Evolutionary conservation across 148 eudicot genomes (phyloP), one percentile per base, ranked within the genome.

Genomic region (Cornus florida): DNA sequence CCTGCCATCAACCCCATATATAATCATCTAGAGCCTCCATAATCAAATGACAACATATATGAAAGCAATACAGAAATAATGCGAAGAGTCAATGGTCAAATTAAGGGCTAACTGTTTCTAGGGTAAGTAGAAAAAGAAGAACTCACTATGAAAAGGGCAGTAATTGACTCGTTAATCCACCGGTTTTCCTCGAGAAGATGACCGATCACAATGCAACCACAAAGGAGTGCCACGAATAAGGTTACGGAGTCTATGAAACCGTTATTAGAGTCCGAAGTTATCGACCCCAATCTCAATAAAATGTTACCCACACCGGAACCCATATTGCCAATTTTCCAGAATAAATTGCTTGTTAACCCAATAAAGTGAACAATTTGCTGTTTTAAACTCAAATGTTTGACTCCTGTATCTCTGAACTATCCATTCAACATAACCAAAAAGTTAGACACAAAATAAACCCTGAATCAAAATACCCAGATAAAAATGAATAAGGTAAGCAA

Each of bases 161-260:
- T 87, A 38, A 80, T 73, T 13, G 87, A 82, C 78, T 84, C 87
- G 31, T 84, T 84, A 60, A 80, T 80, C 89, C 89, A 87, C 76
- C 80, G 78, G 59, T 72, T 82, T 75, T 80, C 82, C 77, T 87
- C 82, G 48, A 84, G 82, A 24, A 87, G 87, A 73, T 80, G 87
- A 69, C 86, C 84, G 11, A 87, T 77, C 56, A 87, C 86, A 75
- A 87, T 80, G 74, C 87, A 84, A 28, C 76, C 80, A 22, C 87
- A 84, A 53, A 87, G 82, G 13, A 87, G 84, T n/a, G 78, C 81
- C 33, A 75, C 86, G 23, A 87, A 84, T 68, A 87, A 78, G 5
- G 86, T 78, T 60, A 87, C 78, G 19, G 85, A 56, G n/a, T 79
- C 75, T 56, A 87, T 67, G 10, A 75, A 71, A 67, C 67, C 62